Evolutionary conservation across 2,329 filamentous ascomycete genomes (phyloP), one percentile per base, ranked within the genome.

Genomic region (Colletotrichum abscissum): DNA sequence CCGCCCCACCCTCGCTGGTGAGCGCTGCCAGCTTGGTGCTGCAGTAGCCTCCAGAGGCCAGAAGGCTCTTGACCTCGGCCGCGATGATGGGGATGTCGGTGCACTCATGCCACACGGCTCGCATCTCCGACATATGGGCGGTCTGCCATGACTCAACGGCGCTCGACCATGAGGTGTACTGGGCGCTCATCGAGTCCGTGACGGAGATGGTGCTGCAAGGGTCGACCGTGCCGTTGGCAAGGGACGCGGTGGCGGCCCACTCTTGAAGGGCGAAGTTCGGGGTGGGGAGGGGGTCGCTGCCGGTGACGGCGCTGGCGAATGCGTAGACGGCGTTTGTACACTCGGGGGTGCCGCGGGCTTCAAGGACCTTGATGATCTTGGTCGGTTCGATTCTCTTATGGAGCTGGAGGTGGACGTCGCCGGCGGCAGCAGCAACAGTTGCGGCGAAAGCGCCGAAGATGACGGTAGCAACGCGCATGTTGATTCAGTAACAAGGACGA

Each of bases 331-430:
- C 60, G 60, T 22, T 35, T n/a, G 60, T 63, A 19, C 46, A 63
- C 46, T 63, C 46, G 28, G 60, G 60, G 4, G 60, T 63, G 28
- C 46, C 46, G 6, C 46, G 60, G 28, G 46, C 60, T 24, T 63
- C 60, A 30, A 63, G 5, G 42, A 54, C 46, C 3, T 19, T 11
- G 60, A 63, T 52, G 46, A 63, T 26, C 46, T 63, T 63, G 46
- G 60, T 63, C 26, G 60, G 60, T n/a, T 63, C 60, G n/a, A 63
- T 54, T 54, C 46, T 35, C 60, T 63, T 63, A 12, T 54, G 28
- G 11, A 63, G 8, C 5, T 63, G 49, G n/a, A 63, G 28, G 60
- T 22, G n/a, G 11, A 63, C 33, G 3, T 63, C 46, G 4, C 52
- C 28, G 42, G 42, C 42, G 46, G 42, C n/a, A 7, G 42, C n/a